Base-by-base conservation (phyloP, 257 asterid genomes). In the Ajuga chamaepitys region DNA sequence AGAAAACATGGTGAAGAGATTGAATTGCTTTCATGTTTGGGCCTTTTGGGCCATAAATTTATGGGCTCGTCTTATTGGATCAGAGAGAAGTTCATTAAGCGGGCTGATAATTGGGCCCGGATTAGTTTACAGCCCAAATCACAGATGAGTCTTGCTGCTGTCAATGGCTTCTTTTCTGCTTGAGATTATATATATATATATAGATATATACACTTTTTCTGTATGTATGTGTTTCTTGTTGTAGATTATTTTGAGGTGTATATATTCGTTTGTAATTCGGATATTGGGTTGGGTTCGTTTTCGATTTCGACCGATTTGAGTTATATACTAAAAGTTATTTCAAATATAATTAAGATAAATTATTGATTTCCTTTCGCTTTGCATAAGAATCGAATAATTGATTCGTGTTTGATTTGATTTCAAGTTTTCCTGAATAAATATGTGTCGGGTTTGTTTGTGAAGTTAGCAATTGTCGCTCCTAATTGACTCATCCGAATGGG, bases 141-240 rank as follows among this genome's bases (percentile, higher is more conserved):
- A 7, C 71, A 76, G 57, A 47, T 85, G 38, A 71, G 82, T 55
- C 67, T 68, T 70, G 95, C 93, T 28, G 95, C 90, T 34, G 74
- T 72, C 3, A 63, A 76, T 53, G 78, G 88, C 11, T 59, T 79
- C 59, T 85, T 87, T 74, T 87, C 93, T 77, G 92, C 95, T 82
- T 87, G 34, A 16, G 13, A 13, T 4, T 11, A 3, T 51, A 24
- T 40, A 0, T 38, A n/a, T 51, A 50, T 59, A 41, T 42, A 42
- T 42, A 51, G 58, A 9, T 30, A 0, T 28, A 13, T 66, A 7
- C 56, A 22, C 20, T 4, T 9, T 2, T 61, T 2, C 3, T 13
- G 28, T 28, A 44, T 18, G 44, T 21, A 7, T 59, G 2, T 21
- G 4, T 22, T 26, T 63, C 9, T 20, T 59, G 11, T 35, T 51